Base-by-base conservation (phyloP, 2,329 filamentous ascomycete genomes). In the Xenoacremonium recifei region DNA sequence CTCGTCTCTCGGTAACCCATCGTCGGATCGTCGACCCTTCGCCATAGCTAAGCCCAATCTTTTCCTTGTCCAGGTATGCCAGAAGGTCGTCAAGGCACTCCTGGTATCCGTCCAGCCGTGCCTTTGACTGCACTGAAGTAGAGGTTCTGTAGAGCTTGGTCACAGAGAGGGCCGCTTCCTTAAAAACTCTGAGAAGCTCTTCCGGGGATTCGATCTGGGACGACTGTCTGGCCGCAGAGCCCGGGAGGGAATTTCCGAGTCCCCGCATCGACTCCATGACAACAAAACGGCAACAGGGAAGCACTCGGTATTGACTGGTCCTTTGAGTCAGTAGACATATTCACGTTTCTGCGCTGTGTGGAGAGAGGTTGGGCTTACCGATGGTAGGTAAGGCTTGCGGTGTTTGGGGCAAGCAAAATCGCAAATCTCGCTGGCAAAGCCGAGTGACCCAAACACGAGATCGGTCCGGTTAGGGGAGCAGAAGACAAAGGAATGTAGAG, bases 141-240 rank as follows among this genome's bases (percentile, higher is more conserved):
- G 92, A 92, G 29, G 85, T 91, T 68, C 96, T 96, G 72, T 97
- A 97, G 12, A 99, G 82, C 60, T 95, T 96, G 35, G 93, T 97
- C 41, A 97, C 91, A 5, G 90, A 95, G 23, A 96, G 76, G 16
- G 93, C 93, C 23, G 93, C 93, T 13, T 87, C 83, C 66, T 90
- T 93, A 76, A 99, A 99, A 44, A 89, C 85, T 55, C 92, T 85
- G 44, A 96, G 81, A 35, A 96, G 81, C 60, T 82, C 76, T 59
- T 84, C 81, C 15, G 79, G 76, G 15, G 72, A 69, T 54, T 68
- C 61, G 58, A 53, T 54, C 33, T 59, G 59, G 31, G 54, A 46
- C 39, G 57, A 46, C 42, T 68, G 61, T 48, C 57, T 64, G 17
- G 57, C 61, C 9, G 44, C 33, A 17, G 53, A 47, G 15, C 50